Evolutionary conservation across 495 filamentous ascomycete genomes (phyloP).

Genomic region (Staphylotrichum longicolle): DNA sequence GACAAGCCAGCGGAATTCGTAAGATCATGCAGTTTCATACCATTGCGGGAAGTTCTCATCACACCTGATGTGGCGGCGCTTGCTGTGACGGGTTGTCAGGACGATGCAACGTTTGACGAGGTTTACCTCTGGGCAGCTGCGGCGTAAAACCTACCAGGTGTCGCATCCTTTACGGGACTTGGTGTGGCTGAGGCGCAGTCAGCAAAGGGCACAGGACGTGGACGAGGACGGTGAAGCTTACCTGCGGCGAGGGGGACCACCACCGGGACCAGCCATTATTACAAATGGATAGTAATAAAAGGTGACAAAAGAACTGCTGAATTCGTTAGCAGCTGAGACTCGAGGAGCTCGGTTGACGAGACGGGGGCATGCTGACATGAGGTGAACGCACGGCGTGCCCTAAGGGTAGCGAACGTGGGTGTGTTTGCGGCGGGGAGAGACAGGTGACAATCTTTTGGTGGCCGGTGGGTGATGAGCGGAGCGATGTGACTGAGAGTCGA

Average conservation of each 20-base stretch:
- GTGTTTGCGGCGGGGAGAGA: conserved; percentile 30
- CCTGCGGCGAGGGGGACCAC: conserved; percentile 68
- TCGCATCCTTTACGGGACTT: conserved; percentile 97
- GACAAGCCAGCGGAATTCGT: no score
- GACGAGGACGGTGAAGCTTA: conserved; percentile 31
- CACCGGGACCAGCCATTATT: conserved; percentile 72
- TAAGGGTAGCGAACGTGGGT: conserved; percentile 40
- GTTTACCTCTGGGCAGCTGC: neutral
- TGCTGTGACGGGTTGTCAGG: conserved; percentile 46
- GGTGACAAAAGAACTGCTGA: conserved; percentile 44
- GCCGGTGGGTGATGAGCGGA: conserved; percentile 7
- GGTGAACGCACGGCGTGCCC: conserved; percentile 38
- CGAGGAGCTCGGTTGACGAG: neutral
- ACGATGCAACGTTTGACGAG: neutral
- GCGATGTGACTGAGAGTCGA: conserved; percentile 4
- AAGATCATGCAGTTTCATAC: conserved; percentile 49
- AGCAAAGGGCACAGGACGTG: conserved; percentile 20
- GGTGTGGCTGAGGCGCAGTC: conserved; percentile 66
- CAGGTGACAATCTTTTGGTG: no score
- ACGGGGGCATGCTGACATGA: conserved; percentile 35
- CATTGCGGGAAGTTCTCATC: conserved; percentile 98
- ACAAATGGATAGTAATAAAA: conserved; percentile 34
- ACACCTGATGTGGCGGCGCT: conserved; percentile 94
- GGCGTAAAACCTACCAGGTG: conserved; percentile 59
- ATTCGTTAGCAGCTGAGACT: conserved; percentile 20